phyloP scores from a whole-genome alignment of 2,329 filamentous ascomycete species.

The Leptoxyphium fumago region DNA sequence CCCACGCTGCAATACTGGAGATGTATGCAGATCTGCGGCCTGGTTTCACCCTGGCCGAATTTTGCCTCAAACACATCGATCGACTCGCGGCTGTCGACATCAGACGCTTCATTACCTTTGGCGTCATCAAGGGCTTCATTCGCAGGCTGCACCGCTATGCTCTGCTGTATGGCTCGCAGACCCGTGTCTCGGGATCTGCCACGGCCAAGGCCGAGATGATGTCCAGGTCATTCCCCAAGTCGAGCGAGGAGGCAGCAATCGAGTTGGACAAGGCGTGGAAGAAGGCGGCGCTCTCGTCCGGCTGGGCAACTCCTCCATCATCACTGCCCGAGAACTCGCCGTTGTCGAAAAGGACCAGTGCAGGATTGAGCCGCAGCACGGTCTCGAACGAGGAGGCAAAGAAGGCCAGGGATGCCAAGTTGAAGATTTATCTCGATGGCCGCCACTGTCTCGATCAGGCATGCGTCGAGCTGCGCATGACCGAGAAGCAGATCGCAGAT shows the following conservation, averaged over 20 bases:
- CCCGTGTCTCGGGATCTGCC: slow-evolving; percentile 4
- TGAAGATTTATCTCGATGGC: slow-evolving; percentile 59
- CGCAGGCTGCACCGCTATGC: slow-evolving; percentile 90
- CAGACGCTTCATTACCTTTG: slow-evolving; percentile 84
- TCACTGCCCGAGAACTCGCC: slow-evolving; percentile 3
- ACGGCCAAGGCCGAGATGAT: slow-evolving; percentile 7
- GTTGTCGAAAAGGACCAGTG: slow-evolving; percentile 19
- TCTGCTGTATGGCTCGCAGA: slow-evolving; percentile 32
- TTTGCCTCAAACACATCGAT: slow-evolving; percentile 62
- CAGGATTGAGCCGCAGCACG: slow-evolving; percentile 16
- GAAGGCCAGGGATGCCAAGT: slow-evolving; percentile 25
- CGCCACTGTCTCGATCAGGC: slow-evolving; percentile 70
- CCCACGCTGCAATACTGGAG: slow-evolving; percentile 44
- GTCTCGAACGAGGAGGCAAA: slow-evolving; percentile 6
- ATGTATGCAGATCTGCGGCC: slow-evolving; percentile 77
- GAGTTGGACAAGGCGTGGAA: slow-evolving; percentile 20
- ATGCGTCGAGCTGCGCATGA: slow-evolving; percentile 58
- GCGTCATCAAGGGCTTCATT: slow-evolving; percentile 84
- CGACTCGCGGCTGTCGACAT: slow-evolving; percentile 68
- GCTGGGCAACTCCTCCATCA: slow-evolving; percentile 17
- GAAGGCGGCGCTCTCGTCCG: slow-evolving; percentile 17
- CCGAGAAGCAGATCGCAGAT: slow-evolving; percentile 55
- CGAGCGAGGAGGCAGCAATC: slow-evolving; percentile 7
- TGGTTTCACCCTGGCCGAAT: slow-evolving; percentile 72
- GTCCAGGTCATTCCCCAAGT: slow-evolving; percentile 3